Conservation (phyloP, 2,329 filamentous ascomycete genomes). For the Pseudogymnoascus sp. region DNA sequence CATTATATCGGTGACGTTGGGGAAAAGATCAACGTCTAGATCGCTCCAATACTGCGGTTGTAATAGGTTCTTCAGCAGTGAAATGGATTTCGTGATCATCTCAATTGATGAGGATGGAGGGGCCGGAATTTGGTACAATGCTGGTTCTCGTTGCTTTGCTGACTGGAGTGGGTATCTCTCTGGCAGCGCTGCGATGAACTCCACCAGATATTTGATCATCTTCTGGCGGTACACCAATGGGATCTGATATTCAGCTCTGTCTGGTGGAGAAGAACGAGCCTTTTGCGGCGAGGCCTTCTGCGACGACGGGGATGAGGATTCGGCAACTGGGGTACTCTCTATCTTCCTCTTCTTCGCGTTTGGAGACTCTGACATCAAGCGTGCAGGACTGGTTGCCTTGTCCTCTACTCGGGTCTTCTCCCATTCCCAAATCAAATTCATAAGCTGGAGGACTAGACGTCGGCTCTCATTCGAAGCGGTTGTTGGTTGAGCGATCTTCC, state of each 20-base stretch:
- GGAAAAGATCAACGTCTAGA: conserved; percentile 83
- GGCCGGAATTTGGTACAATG: conserved; percentile 38
- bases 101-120: conserved; percentile 58
- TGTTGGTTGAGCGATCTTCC: conserved; percentile 78
- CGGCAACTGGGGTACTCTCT: conserved; percentile 47
- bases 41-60: conserved; percentile 88
- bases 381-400: conserved; percentile 34
- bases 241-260: conserved; percentile 61
- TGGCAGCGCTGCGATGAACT: conserved; percentile 85
- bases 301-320: conserved; percentile 48
- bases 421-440: conserved; percentile 88
- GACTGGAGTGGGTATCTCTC: conserved; percentile 78
- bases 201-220: conserved; percentile 90
- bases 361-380: conserved; percentile 60
- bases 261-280: conserved; percentile 33
- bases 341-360: conserved; percentile 68
- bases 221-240: conserved; percentile 62
- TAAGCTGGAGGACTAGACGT: conserved; percentile 83
- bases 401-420: conserved; percentile 75
- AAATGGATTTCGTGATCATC: conserved; percentile 77
- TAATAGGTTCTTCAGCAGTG: conserved; percentile 75
- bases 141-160: conserved; percentile 54
- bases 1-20: conserved; percentile 81
- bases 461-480: conserved; percentile 87
- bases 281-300: conserved; percentile 36